Base-by-base conservation (phyloP, 495 filamentous ascomycete species). In the Rostrohypoxylon terebratum region DNA sequence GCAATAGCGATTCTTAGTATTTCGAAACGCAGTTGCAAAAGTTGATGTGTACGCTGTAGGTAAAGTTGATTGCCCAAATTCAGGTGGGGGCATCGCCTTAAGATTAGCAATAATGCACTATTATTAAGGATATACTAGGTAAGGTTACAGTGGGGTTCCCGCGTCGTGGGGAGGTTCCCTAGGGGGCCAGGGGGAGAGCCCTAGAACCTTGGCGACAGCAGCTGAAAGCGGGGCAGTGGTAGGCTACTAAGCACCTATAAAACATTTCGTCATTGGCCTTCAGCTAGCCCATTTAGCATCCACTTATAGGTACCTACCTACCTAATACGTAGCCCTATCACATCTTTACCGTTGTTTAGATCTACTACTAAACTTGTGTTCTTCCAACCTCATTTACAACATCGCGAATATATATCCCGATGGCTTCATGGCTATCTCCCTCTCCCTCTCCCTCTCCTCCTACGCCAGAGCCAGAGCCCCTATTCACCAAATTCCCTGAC, bases 401-500 rank as follows among this genome's bases (percentile, higher is more conserved):
- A 38, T 16, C 50, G 42, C 31, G 18, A 59, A 34, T 10, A 59
- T 10, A 59, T 11, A 4, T 4, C 1, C 38, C 38, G 5, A 25
- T 59, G 34, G 20, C 55, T 11, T 59, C 36, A 42, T 40, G 51
- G 2, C 25, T 44, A 20, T 63, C 64, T 1, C 57, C 63, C 8
- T 54, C 62, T 1, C 13, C 60, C 4, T 60, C 68, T 2, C 11
- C 48, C 6, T 38, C 59, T 16, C 34, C 58, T 14, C 36, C 59
- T 20, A 18, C 11, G 42, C 9, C 28, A 5, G 1, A 18, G 23
- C n/a, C 60, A 9, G 40, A 50, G 4, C 47, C 31, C 20, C 6
- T 65, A 14, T 75, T 77, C 63, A 33, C 59, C 4, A 65, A 38
- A 11, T 78, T 78, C 64, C 20, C 50, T 0, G 13, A 66, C 5